Conservation (phyloP, 305 asterid species). For the Plantago rigida region DNA sequence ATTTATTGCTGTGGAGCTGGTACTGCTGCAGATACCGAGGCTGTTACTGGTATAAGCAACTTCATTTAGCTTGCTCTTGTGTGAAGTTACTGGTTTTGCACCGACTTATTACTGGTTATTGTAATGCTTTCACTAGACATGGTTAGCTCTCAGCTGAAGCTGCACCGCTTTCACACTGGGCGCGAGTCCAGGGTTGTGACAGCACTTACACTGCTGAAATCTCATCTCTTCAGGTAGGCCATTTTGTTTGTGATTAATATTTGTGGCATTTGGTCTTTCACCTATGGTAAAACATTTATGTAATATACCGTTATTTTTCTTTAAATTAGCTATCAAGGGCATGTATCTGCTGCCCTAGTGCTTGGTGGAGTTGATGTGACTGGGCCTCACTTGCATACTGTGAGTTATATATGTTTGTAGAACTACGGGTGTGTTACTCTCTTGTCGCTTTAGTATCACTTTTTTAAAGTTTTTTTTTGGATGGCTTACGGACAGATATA, state of each 20-base stretch:
- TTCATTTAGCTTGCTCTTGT: constrained; percentile 15
- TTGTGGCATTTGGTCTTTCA: constrained; percentile 11
- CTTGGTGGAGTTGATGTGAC: constrained; percentile 91
- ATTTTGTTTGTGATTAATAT: constrained; percentile 19
- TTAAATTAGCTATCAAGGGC: constrained; percentile 64
- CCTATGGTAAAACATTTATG: constrained; percentile 9
- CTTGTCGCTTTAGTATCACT: not conserved
- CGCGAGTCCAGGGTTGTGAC: constrained; percentile 93
- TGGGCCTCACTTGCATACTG: constrained; percentile 92
- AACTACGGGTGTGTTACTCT: not conserved
- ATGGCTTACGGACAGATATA: constrained; percentile 47
- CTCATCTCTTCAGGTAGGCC: constrained; percentile 73
- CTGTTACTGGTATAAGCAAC: constrained; percentile 60
- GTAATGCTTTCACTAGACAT: constrained; percentile 47
- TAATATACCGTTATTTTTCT: constrained; percentile 21
- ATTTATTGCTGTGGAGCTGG: constrained; percentile 97
- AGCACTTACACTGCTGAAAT: constrained; percentile 72
- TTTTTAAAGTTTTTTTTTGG: constrained; percentile 21
- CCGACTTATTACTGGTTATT: constrained; percentile 7
- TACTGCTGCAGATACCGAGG: constrained; percentile 98
- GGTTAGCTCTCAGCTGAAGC: constrained; percentile 87
- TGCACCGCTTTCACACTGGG: constrained; percentile 79
- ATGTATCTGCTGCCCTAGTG: constrained; percentile 87
- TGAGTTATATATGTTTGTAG: constrained; percentile 32
- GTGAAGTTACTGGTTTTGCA: constrained; percentile 2